Conservation (phyloP, 2,329 filamentous ascomycete species). For the Alternaria sp. region DNA sequence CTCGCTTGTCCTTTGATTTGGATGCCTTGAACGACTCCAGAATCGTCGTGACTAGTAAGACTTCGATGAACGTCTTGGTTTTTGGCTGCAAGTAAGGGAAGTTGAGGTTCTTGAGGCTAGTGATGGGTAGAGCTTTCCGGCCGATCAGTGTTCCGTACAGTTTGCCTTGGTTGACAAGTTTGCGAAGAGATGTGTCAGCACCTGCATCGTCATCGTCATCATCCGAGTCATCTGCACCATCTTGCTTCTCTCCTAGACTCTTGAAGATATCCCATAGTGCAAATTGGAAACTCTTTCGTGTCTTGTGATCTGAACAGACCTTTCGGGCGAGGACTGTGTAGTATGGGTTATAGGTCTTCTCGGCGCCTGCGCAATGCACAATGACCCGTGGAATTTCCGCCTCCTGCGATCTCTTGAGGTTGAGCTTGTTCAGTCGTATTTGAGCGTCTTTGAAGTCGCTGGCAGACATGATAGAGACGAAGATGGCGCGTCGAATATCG, state of each 20-base stretch:
- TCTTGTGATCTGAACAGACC: conserved; percentile 75
- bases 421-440: conserved; percentile 77
- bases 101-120: conserved; percentile 72
- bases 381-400: conserved; percentile 87
- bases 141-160: conserved; percentile 69
- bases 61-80: conserved; percentile 78
- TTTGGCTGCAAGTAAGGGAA: conserved; percentile 78
- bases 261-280: conserved; percentile 86
- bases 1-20: conserved; percentile 53
- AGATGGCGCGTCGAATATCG: conserved; percentile 86
- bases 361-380: conserved; percentile 83
- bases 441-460: conserved; percentile 85
- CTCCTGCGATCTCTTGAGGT: conserved; percentile 84
- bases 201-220: conserved; percentile 61
- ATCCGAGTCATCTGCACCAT: conserved; percentile 64
- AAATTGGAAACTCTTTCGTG: conserved; percentile 86
- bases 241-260: conserved; percentile 79
- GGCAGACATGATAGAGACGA: conserved; percentile 86
- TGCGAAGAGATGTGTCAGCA: conserved; percentile 59
- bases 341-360: conserved; percentile 88
- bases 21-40: conserved; percentile 65
- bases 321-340: conserved; percentile 85
- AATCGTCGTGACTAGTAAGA: conserved; percentile 78
- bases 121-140: conserved; percentile 64
- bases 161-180: conserved; percentile 71